Evolutionary conservation across 345 rosid species (phyloP).

Genomic region (Isatis tinctoria): DNA sequence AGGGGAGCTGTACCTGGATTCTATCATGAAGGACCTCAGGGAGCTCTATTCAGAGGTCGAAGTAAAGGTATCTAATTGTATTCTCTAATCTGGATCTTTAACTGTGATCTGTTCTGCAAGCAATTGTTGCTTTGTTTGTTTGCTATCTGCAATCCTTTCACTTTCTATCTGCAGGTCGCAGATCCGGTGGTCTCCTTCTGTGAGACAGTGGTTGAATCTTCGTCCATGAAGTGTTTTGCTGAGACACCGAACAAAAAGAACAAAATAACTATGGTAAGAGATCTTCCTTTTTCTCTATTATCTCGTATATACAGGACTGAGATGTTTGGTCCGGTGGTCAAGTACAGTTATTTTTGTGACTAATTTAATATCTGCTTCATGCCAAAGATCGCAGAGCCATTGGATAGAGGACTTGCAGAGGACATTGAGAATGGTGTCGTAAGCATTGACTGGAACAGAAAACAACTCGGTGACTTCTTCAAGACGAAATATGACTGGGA

Average conservation of each 20-base stretch:
- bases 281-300: constrained; percentile 9
- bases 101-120: not conserved
- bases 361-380: constrained; percentile 16
- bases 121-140: not conserved
- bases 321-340: constrained; percentile 12
- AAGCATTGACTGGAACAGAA: constrained; percentile 87
- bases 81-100: not conserved
- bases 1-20: constrained; percentile 92
- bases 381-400: constrained; percentile 88
- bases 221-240: constrained; percentile 98
- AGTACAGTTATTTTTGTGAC: not conserved
- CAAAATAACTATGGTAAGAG: constrained; percentile 86
- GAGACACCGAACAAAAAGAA: constrained; percentile 98
- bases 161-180: constrained; percentile 61
- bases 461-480: constrained; percentile 89
- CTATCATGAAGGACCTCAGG: constrained; percentile 97
- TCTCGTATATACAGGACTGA: not conserved
- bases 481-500: constrained; percentile 96
- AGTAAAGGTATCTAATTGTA: constrained; percentile 65
- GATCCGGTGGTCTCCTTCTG: constrained; percentile 98
- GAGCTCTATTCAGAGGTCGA: constrained; percentile 98
- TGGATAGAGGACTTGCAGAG: constrained; percentile 96
- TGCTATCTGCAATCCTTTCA: constrained; percentile 1
- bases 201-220: constrained; percentile 97
- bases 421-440: constrained; percentile 88